Evolutionary conservation across 2,329 filamentous ascomycete species (phyloP).

Genomic region (Furcasterigmium sp.): DNA sequence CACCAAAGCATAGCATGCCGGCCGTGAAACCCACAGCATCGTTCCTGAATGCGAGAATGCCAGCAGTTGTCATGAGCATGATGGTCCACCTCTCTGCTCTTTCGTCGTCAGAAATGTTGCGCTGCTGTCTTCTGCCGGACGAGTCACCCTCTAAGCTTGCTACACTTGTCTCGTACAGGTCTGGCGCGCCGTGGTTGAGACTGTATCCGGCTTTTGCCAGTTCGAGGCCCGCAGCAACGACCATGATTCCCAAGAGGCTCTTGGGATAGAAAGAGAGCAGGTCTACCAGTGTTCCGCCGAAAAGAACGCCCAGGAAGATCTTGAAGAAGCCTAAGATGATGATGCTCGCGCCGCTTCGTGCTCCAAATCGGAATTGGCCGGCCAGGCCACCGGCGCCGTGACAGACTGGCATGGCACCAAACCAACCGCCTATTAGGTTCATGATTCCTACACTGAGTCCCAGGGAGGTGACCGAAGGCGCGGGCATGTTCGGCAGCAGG

Average conservation of each 20-base stretch:
- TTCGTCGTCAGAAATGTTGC: constrained; percentile 60
- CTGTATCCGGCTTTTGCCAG: constrained; percentile 80
- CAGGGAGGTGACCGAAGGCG: constrained; percentile 69
- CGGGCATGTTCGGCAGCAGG: constrained; percentile 62
- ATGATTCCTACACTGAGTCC: constrained; percentile 78
- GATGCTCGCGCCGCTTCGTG: constrained; percentile 78
- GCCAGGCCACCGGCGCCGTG: constrained; percentile 89
- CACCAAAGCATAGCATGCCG: constrained; percentile 73
- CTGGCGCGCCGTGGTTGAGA: constrained; percentile 65
- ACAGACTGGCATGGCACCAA: constrained; percentile 92
- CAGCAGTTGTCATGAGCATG: constrained; percentile 82
- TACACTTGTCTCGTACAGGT: constrained; percentile 52
- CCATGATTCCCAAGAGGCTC: constrained; percentile 77
- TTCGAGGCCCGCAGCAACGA: constrained; percentile 84
- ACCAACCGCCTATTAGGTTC: constrained; percentile 84
- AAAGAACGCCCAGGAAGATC: constrained; percentile 67
- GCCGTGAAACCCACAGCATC: constrained; percentile 82
- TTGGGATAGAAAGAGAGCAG: constrained; percentile 70
- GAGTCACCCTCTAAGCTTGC: constrained; percentile 15
- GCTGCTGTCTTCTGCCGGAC: constrained; percentile 33
- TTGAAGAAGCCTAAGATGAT: constrained; percentile 75
- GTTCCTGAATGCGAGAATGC: constrained; percentile 81
- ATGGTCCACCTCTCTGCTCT: constrained; percentile 75
- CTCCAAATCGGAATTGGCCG: constrained; percentile 86
- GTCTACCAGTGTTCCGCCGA: constrained; percentile 67